phyloP scores from a whole-genome alignment of 306 rosid species.

The Astragalus membranaceus region DNA sequence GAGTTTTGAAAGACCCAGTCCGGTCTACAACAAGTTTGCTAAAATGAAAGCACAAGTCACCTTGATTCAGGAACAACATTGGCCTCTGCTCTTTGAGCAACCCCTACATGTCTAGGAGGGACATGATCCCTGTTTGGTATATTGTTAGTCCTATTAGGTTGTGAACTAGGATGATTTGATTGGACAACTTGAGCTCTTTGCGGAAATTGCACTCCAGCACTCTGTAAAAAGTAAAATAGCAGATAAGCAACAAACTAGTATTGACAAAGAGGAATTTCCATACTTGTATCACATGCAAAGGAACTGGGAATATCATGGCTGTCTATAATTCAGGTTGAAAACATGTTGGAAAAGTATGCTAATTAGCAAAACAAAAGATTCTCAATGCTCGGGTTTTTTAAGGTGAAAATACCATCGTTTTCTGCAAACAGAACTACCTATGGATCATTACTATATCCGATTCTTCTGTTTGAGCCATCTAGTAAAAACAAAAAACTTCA shows the following conservation, averaged over 20 bases:
- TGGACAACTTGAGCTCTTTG: conserved; percentile 56
- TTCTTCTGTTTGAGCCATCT: not conserved
- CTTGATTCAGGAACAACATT: conserved; percentile 66
- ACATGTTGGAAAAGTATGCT: not conserved
- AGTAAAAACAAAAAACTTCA: not conserved
- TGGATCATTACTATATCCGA: not conserved
- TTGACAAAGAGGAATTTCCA: not conserved
- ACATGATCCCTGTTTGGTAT: conserved; percentile 44
- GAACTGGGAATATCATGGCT: not conserved
- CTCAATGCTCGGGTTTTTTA: not conserved
- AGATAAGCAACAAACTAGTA: not conserved
- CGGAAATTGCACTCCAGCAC: conserved; percentile 83
- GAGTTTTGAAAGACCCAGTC: conserved; percentile 4
- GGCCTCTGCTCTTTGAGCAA: conserved; percentile 43
- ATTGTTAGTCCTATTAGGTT: conserved; percentile 30
- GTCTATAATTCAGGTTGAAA: not conserved
- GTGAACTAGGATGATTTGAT: conserved; percentile 42
- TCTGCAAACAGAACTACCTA: not conserved
- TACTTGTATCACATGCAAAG: conserved; percentile 6
- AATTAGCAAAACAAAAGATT: not conserved
- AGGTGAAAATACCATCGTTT: not conserved
- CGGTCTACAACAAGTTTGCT: not conserved
- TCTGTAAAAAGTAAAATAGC: conserved; percentile 42
- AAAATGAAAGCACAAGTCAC: conserved; percentile 37
- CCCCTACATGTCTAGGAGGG: conserved; percentile 36